phyloP scores from a whole-genome alignment of 2,329 filamentous ascomycete genomes.

The Fonsecaea erecta region DNA sequence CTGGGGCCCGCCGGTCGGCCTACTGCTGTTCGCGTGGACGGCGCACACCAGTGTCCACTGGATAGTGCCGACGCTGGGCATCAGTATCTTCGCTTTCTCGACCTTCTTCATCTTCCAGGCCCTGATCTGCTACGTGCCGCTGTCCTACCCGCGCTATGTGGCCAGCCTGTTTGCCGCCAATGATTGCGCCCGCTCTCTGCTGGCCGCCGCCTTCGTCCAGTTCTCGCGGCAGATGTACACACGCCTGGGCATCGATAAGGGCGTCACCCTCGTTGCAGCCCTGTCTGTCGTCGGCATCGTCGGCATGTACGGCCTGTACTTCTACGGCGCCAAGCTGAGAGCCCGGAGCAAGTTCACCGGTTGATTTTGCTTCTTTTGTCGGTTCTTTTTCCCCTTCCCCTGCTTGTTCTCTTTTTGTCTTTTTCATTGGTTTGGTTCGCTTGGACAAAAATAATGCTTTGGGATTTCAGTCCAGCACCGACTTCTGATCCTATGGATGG shows the following conservation, averaged over 20 bases:
- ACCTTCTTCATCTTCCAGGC: conserved; percentile 38
- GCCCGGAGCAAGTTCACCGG: conserved; percentile 31
- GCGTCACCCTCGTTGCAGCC: conserved; percentile 43
- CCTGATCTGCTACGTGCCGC: conserved; percentile 37
- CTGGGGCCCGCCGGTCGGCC: conserved; percentile 27
- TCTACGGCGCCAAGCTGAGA: conserved; percentile 22
- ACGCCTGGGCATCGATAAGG: conserved; percentile 42
- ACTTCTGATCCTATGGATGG: too few relatives aligned
- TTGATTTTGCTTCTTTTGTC: neutral
- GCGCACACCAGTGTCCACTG: conserved; percentile 53
- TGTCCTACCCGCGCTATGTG: conserved; percentile 37
- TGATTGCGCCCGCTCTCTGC: conserved; percentile 39
- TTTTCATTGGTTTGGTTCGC: neutral
- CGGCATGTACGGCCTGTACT: conserved; percentile 29
- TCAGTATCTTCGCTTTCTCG: conserved; percentile 32
- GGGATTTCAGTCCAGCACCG: too few relatives aligned
- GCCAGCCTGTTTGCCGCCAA: conserved; percentile 39
- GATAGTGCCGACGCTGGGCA: conserved; percentile 45
- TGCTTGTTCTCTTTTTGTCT: neutral
- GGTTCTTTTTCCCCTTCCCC: neutral
- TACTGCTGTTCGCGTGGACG: conserved; percentile 56
- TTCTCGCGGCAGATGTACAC: conserved; percentile 43
- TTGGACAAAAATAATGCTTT: neutral
- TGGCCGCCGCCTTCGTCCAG: conserved; percentile 45
- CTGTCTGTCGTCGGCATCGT: conserved; percentile 39